Evolutionary conservation across 768 basidiomycete genomes (phyloP).

Genomic region (Rhodotorula paludigena): DNA sequence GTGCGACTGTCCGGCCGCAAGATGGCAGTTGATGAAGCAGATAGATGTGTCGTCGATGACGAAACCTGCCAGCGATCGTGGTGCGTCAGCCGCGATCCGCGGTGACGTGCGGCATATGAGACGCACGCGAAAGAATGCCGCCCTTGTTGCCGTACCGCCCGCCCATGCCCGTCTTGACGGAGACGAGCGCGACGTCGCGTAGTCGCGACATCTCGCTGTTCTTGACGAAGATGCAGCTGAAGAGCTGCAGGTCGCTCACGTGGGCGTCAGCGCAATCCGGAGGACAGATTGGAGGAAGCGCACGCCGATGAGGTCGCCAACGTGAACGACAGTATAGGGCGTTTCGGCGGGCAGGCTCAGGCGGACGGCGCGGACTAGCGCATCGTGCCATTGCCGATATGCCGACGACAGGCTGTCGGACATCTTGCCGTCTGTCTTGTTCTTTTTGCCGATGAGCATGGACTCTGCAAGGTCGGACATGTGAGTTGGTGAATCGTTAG

Average conservation of each 20-base stretch:
- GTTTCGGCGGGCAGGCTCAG: conserved; percentile 65
- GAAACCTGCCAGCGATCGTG: conserved; percentile 56
- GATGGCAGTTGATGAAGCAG: conserved; percentile 93
- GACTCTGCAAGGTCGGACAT: conserved; percentile 55
- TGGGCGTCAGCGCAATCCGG: neutral
- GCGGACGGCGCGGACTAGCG: conserved; percentile 65
- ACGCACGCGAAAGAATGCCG: conserved; percentile 38
- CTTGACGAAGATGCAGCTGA: conserved; percentile 65
- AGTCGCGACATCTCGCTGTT: conserved; percentile 55
- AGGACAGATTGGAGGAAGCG: neutral
- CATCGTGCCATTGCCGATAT: conserved; percentile 85
- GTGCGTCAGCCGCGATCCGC: too few relatives aligned
- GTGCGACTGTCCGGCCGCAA: conserved; percentile 81
- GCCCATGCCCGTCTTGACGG: conserved; percentile 85
- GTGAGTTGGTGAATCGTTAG: neutral
- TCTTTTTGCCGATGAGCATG: conserved; percentile 71
- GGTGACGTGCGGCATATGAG: too few relatives aligned
- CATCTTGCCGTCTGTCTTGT: conserved; percentile 57
- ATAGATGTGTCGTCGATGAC: conserved; percentile 86
- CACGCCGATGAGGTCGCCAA: conserved; percentile 78
- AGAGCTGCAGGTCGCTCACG: conserved; percentile 50
- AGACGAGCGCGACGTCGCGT: conserved; percentile 56
- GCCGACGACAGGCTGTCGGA: conserved; percentile 79
- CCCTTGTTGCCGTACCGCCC: conserved; percentile 93
- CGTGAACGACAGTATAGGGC: conserved; percentile 74